phyloP scores from a whole-genome alignment of 257 asterid species.

The Petrea volubilis region DNA sequence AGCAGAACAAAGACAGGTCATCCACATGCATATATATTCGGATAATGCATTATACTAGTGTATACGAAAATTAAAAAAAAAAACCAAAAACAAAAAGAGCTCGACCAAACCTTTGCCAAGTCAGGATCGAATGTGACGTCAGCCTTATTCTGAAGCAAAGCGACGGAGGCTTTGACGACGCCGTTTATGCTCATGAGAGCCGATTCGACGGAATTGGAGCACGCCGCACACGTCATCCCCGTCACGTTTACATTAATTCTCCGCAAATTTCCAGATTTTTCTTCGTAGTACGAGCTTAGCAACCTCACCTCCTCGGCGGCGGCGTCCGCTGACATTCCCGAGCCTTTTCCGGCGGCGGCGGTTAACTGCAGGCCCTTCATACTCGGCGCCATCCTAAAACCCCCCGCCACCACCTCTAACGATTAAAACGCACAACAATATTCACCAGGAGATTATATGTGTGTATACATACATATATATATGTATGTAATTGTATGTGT shows the following conservation, averaged over 20 bases:
- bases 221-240: conserved; percentile 99
- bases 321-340: conserved; percentile 25
- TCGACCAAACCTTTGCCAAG: conserved; percentile 60
- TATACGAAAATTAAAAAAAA: background rate
- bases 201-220: conserved; percentile 91
- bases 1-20: background rate
- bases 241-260: conserved; percentile 77
- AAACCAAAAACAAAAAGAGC: background rate
- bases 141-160: conserved; percentile 93
- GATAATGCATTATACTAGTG: background rate
- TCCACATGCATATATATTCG: conserved; percentile 19
- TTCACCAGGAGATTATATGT: conserved; percentile 18
- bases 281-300: conserved; percentile 59
- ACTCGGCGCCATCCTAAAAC: conserved; percentile 56
- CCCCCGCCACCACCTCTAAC: conserved; percentile 24
- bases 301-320: conserved; percentile 70
- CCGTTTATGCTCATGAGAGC: conserved; percentile 72
- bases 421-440: conserved; percentile 3
- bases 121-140: conserved; percentile 73
- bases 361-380: conserved; percentile 71
- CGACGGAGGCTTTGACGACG: conserved; percentile 86
- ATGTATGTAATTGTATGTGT: conserved; percentile 10
- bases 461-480: too few species aligned
- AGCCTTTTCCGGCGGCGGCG: conserved; percentile 31
- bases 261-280: conserved; percentile 42